A percentile compares a stretch with the other conserved stretches of the same genome.
These are phyloP conservation scores for Pseudopediastrum boryanum DNA, from an alignment of 139 green algal genomes.

Conservation along the genomic window DNA sequence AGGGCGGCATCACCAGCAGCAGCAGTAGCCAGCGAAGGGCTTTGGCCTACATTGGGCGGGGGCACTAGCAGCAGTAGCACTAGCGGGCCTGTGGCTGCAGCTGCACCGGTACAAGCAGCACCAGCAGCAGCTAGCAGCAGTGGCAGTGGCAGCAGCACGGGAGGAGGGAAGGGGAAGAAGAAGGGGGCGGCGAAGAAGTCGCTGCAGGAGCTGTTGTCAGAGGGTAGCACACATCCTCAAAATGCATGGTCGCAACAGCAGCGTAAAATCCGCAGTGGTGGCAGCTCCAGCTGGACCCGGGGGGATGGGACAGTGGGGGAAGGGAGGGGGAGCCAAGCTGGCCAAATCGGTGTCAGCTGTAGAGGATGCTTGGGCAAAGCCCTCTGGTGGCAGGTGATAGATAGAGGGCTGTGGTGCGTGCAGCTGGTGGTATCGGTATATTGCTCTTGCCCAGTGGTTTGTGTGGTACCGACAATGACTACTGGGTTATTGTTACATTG, in stretches of 20 bases:
- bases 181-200: background rate
- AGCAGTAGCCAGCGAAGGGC: no score
- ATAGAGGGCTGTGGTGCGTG: no score
- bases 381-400: no score
- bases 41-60: no score
- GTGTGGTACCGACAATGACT: no score
- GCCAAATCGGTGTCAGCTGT: constrained; percentile 18
- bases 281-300: background rate
- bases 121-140: background rate
- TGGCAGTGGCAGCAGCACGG: background rate
- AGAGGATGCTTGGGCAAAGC: constrained; percentile 25
- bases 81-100: no score
- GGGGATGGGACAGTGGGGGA: constrained; percentile 22
- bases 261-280: background rate
- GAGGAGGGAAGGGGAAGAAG: constrained; percentile 24
- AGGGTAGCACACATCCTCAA: constrained; percentile 7
- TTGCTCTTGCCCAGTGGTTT: no score
- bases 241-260: constrained; percentile 37
- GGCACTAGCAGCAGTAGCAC: no score
- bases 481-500: no score
- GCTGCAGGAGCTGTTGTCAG: constrained; percentile 23
- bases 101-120: no score
- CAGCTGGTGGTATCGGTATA: no score
- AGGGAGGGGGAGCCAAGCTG: constrained; percentile 22
- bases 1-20: no score